These are phyloP conservation scores for Elongisporangium prolatum DNA, from an alignment of 352 stramenopile genomes.

Conservation along the genomic window DNA sequence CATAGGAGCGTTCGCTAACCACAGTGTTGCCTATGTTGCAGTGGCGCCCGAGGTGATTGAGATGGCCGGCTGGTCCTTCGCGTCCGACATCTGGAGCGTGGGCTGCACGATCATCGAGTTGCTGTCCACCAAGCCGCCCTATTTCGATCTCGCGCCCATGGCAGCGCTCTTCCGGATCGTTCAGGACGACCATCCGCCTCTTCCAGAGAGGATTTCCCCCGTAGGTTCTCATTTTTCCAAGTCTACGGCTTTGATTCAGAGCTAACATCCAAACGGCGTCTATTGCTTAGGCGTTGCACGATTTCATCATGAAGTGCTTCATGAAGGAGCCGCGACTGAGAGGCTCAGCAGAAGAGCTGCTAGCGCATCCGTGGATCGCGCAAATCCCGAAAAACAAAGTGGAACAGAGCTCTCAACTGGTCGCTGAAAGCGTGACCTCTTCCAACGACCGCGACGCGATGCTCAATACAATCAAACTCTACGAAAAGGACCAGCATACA, in stretches of 20 bases:
- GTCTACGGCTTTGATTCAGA: not conserved
- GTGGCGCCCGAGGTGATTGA: slow-evolving; percentile 96
- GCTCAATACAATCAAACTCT: slow-evolving; percentile 85
- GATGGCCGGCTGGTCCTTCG: slow-evolving; percentile 89
- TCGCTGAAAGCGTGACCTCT: slow-evolving; percentile 75
- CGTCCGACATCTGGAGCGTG: slow-evolving; percentile 94
- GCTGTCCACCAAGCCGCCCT: slow-evolving; percentile 90
- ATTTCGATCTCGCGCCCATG: slow-evolving; percentile 91
- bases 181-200: slow-evolving; percentile 88
- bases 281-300: slow-evolving; percentile 59
- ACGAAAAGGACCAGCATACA: slow-evolving; percentile 43
- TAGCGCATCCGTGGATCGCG: slow-evolving; percentile 88
- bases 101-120: slow-evolving; percentile 95
- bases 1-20: not conserved
- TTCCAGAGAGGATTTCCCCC: slow-evolving; percentile 86
- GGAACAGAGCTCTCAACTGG: slow-evolving; percentile 79
- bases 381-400: slow-evolving; percentile 87
- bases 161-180: slow-evolving; percentile 91
- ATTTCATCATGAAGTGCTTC: slow-evolving; percentile 92
- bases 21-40: slow-evolving; percentile 14
- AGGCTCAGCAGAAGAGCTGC: slow-evolving; percentile 78
- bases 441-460: slow-evolving; percentile 70
- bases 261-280: not conserved
- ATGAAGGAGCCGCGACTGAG: slow-evolving; percentile 89
- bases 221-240: slow-evolving; percentile 18